Conservation (phyloP, 2,329 filamentous ascomycete genomes). For the Amylocarpus encephaloides region DNA sequence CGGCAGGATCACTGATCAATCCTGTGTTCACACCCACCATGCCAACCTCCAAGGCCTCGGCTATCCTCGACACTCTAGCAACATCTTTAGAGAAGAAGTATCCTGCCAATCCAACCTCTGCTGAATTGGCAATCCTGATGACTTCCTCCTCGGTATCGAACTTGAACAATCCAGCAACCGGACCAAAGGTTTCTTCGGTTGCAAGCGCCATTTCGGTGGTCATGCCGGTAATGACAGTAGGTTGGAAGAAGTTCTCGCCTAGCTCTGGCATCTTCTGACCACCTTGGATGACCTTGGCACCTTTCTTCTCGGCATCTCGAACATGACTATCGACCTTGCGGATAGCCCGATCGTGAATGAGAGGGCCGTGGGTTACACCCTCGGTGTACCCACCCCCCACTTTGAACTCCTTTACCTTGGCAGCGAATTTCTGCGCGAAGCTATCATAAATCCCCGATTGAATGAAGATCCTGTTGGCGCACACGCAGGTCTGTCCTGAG, state of each 20-base stretch:
- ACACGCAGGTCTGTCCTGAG: slow-evolving; percentile 93
- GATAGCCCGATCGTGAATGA: slow-evolving; percentile 80
- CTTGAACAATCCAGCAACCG: slow-evolving; percentile 81
- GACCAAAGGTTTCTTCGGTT: slow-evolving; percentile 90
- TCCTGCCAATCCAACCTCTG: slow-evolving; percentile 82
- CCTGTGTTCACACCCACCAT: slow-evolving; percentile 86
- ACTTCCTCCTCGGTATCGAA: slow-evolving; percentile 90
- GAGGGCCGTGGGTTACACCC: slow-evolving; percentile 69
- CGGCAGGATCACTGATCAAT: slow-evolving; percentile 46
- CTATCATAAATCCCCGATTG: slow-evolving; percentile 72
- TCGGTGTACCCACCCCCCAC: slow-evolving; percentile 69
- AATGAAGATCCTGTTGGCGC: slow-evolving; percentile 76
- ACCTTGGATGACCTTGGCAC: slow-evolving; percentile 67
- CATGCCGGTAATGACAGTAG: slow-evolving; percentile 85
- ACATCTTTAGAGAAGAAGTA: slow-evolving; percentile 80
- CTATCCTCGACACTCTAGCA: slow-evolving; percentile 53
- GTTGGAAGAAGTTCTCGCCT: slow-evolving; percentile 81
- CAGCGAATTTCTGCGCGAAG: slow-evolving; percentile 63
- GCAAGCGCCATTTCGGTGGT: slow-evolving; percentile 78
- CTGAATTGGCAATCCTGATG: slow-evolving; percentile 70
- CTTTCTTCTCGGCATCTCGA: slow-evolving; percentile 69
- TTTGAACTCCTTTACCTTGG: slow-evolving; percentile 66
- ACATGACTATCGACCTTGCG: slow-evolving; percentile 76
- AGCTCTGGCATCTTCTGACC: slow-evolving; percentile 68
- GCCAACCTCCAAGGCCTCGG: slow-evolving; percentile 70